These are phyloP conservation scores for Sambucus nigra DNA, from an alignment of 129 eudicot genomes.

Conservation along the genomic window DNA sequence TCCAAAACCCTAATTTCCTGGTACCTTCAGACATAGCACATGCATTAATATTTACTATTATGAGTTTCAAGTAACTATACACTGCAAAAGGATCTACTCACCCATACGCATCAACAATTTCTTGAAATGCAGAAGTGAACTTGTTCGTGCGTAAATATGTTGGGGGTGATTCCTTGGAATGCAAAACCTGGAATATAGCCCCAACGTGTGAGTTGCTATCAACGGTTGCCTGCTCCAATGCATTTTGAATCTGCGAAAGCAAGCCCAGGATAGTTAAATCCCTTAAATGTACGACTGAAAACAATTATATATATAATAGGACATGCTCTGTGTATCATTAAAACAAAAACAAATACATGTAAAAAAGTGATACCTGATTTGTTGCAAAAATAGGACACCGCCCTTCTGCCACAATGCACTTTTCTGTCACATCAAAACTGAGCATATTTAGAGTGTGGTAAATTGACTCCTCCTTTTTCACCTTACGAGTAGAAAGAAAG, in stretches of 20 bases:
- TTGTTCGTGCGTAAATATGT: slow-evolving; percentile 84
- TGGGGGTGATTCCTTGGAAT: slow-evolving; percentile 67
- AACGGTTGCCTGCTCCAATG: slow-evolving; percentile 41
- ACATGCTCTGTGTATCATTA: not conserved
- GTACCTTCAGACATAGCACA: too few species aligned
- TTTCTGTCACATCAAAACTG: slow-evolving; percentile 76
- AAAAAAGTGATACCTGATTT: slow-evolving; percentile 33
- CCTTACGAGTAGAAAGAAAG: slow-evolving; percentile 24
- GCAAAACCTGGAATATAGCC: slow-evolving; percentile 70
- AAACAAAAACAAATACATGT: not conserved
- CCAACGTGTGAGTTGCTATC: slow-evolving; percentile 82
- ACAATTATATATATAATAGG: not conserved
- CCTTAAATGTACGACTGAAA: not conserved
- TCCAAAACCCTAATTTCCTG: too few species aligned
- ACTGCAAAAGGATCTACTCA: slow-evolving; percentile 21
- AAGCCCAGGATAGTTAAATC: not conserved
- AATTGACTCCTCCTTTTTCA: slow-evolving; percentile 70
- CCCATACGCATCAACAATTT: slow-evolving; percentile 94
- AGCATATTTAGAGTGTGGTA: slow-evolving; percentile 83
- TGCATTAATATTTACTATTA: too few species aligned
- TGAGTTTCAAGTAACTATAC: not conserved
- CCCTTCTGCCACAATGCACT: slow-evolving; percentile 95
- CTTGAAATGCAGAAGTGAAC: slow-evolving; percentile 72
- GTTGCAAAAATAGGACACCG: slow-evolving; percentile 85
- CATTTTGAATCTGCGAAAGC: slow-evolving; percentile 51